These are phyloP conservation scores for Chytridiales sp. DNA, from an alignment of 371 early-diverging fungal species.

Conservation along the genomic window DNA sequence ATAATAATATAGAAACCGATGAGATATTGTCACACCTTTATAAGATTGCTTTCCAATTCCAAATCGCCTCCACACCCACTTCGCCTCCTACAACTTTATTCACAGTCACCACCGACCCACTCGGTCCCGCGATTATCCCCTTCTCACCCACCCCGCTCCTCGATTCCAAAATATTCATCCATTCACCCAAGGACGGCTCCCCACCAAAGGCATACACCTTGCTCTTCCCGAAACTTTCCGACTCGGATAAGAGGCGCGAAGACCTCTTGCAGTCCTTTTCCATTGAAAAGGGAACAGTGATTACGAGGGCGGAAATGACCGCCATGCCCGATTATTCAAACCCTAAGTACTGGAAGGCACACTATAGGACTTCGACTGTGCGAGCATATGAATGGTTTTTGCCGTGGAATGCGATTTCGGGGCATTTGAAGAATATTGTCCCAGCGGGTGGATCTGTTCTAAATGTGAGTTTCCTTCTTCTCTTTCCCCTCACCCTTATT, in stretches of 20 bases:
- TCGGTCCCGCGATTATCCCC: constrained; percentile 14
- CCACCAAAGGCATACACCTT: constrained; percentile 14
- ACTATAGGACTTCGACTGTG: constrained; percentile 14
- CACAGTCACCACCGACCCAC: constrained; percentile 19
- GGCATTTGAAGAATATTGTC: constrained; percentile 4
- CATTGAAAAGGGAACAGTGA: not conserved
- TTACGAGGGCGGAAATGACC: constrained; percentile 22
- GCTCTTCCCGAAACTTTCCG: constrained; percentile 7
- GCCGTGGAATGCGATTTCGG: constrained; percentile 18
- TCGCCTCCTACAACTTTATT: not conserved
- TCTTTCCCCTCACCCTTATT: not conserved
- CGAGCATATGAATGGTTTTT: constrained; percentile 23
- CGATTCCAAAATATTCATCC: constrained; percentile 15
- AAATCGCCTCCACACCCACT: not conserved
- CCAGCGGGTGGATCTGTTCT: constrained; percentile 4
- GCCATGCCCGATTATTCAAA: constrained; percentile 18
- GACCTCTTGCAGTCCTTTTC: not conserved
- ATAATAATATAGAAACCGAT: constrained; percentile 2
- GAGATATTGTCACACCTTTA: constrained; percentile 5
- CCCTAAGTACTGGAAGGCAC: constrained; percentile 16
- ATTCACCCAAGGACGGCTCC: not conserved
- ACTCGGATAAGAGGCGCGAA: constrained; percentile 1
- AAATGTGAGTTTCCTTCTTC: constrained; percentile 1
- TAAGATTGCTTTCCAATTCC: constrained; percentile 13
- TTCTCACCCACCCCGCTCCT: constrained; percentile 13